Conservation (phyloP, 345 rosid genomes). For the Bruguiera gymnorhiza region DNA sequence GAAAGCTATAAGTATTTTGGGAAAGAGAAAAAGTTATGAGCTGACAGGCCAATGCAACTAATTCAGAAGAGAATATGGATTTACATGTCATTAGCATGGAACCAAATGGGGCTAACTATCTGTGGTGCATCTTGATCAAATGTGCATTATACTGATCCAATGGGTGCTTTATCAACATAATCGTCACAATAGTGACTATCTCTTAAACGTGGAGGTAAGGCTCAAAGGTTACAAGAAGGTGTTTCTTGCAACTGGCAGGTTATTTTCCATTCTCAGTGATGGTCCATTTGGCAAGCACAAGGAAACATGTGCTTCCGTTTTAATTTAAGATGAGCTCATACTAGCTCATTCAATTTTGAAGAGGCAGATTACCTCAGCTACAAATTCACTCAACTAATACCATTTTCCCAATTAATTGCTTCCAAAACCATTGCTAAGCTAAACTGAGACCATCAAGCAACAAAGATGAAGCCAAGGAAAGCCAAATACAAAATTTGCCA, state of each 20-base stretch:
- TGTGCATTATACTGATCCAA: too few relatives aligned
- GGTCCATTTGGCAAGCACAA: neutral
- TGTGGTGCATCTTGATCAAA: too few relatives aligned
- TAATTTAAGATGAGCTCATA: too few relatives aligned
- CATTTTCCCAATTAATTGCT: too few relatives aligned
- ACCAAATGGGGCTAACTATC: too few relatives aligned
- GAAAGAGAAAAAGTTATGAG: neutral
- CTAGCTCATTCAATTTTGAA: neutral
- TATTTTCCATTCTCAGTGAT: neutral
- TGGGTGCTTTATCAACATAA: neutral
- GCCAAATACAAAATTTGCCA: too few relatives aligned
- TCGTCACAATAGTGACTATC: neutral
- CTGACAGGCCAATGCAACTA: constrained; percentile 10
- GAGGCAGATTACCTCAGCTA: neutral
- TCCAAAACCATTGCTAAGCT: too few relatives aligned
- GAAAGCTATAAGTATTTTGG: neutral
- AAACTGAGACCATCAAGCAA: too few relatives aligned
- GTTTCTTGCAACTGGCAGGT: neutral
- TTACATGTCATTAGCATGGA: too few relatives aligned
- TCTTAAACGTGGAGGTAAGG: neutral
- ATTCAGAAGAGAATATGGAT: constrained; percentile 4
- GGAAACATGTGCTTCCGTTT: too few relatives aligned
- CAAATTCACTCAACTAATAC: too few relatives aligned
- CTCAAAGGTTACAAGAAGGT: neutral
- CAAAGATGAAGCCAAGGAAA: too few relatives aligned